Evolutionary conservation across 2,329 filamentous ascomycete species (phyloP), one percentile per base, ranked within the genome.

Genomic region (Epichloe uncinata): DNA sequence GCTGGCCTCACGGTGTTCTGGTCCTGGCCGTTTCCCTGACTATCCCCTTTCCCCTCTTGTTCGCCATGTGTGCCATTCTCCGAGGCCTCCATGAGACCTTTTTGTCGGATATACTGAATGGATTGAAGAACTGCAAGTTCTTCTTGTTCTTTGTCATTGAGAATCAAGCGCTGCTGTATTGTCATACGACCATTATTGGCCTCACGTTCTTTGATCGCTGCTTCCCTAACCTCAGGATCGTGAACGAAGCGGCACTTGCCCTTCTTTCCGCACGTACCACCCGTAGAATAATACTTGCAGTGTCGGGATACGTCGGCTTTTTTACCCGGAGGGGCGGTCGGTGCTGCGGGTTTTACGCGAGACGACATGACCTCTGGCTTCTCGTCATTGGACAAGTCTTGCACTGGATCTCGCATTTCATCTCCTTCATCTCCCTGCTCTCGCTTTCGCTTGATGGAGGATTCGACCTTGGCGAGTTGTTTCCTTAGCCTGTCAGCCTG

Each of bases 161-260:
- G 69, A 52, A 78, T 73, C 49, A 84, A 66, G 41, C 81, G 78
- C 62, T 84, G 81, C 63, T 80, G 76, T 49, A 84, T 73, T 4
- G 81, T 84, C 66, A 83, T 74, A 47, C 77, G 76, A 44, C 81
- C 81, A 53, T 81, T 78, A 57, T 84, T 84, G 58, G 73, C 72
- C 58, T 81, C 79, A 52, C 79, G 75, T 61, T 83, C 80, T 59
- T 73, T 75, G 45, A 84, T 70, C 51, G 80, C 80, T 55, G 77
- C 77, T 58, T 81, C 78, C 56, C 81, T 73, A 51, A 81, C 75
- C 54, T 76, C 74, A 16, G 75, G 73, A 61, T 84, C 81, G 63
- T 84, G 81, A 55, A 82, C 78, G 67, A 84, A 84, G 67, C 81
- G 81, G 71, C 81, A 84, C 79, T 84, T 84, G 78, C 79, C 78